These are phyloP conservation scores for Sphaerulina vaccinii DNA, from an alignment of 2,329 filamentous ascomycete genomes.

Conservation along the genomic window DNA sequence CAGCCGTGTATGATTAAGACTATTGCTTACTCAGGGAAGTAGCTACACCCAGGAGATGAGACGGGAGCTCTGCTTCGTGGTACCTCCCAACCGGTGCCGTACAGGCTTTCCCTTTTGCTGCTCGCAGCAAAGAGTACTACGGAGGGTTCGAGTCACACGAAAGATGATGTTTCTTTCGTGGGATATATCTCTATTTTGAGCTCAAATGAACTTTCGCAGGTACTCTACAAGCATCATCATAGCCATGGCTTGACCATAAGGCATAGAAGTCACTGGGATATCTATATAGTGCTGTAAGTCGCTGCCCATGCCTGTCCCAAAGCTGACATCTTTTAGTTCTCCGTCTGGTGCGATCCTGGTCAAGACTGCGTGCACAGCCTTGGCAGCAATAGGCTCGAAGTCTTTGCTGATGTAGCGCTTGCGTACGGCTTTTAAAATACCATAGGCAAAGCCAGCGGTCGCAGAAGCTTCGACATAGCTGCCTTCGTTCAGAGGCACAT, in stretches of 20 bases:
- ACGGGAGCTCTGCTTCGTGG: neutral
- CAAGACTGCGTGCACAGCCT: conserved; percentile 66
- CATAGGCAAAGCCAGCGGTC: conserved; percentile 77
- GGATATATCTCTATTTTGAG: too few species aligned
- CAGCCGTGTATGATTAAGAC: too few species aligned
- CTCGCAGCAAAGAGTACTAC: too few species aligned
- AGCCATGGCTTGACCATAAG: conserved; percentile 81
- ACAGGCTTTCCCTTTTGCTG: conserved; percentile 1
- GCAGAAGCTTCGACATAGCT: conserved; percentile 76
- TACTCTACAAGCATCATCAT: conserved; percentile 79
- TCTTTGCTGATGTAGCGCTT: conserved; percentile 66
- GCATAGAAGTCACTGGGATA: conserved; percentile 76
- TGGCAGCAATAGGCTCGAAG: conserved; percentile 61
- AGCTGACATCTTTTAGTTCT: conserved; percentile 71
- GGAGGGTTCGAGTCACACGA: too few species aligned
- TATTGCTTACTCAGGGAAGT: neutral
- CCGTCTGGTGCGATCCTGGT: conserved; percentile 64
- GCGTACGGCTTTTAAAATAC: conserved; percentile 70
- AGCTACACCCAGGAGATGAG: neutral
- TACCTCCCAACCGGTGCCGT: neutral
- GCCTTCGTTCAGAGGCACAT: conserved; percentile 63
- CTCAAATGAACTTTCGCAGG: conserved; percentile 58
- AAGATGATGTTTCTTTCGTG: too few species aligned
- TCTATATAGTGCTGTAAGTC: conserved; percentile 74
- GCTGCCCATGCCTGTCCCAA: conserved; percentile 75